Conservation (phyloP, 441 rosid genomes). For the Arabidopsis lyrata region DNA sequence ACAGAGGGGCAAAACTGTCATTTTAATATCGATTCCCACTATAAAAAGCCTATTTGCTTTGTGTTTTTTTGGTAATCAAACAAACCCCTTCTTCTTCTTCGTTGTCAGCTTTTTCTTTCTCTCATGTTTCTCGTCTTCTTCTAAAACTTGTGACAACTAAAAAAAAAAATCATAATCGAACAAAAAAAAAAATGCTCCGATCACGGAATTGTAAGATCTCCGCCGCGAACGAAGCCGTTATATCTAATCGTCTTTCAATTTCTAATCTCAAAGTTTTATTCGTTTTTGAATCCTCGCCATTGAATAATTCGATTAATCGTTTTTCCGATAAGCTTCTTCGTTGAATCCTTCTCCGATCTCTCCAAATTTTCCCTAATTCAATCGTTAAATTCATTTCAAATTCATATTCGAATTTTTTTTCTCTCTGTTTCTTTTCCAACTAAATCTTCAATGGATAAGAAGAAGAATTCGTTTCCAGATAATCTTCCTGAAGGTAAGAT, state of each 20-base stretch:
- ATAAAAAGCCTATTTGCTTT: constrained; percentile 24
- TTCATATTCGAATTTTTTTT: constrained; percentile 42
- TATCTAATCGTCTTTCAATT: constrained; percentile 38
- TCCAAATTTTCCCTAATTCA: constrained; percentile 55
- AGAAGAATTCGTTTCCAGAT: constrained; percentile 42
- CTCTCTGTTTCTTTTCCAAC: constrained; percentile 4
- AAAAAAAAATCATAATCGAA: background rate
- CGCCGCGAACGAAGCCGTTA: constrained; percentile 39
- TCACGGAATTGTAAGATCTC: constrained; percentile 41
- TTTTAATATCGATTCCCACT: background rate
- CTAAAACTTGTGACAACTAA: background rate
- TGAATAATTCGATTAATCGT: constrained; percentile 33
- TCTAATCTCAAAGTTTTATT: constrained; percentile 44
- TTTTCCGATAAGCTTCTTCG: constrained; percentile 58
- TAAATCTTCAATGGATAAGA: constrained; percentile 48
- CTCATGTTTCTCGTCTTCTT: constrained; percentile 38
- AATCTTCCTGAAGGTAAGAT: constrained; percentile 53
- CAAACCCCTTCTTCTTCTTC: background rate
- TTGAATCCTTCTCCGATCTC: constrained; percentile 60
- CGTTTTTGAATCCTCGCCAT: constrained; percentile 44
- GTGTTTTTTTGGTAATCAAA: background rate
- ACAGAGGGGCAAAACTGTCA: background rate
- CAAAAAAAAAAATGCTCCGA: constrained; percentile 35
- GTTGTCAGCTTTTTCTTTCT: background rate
- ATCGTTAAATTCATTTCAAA: constrained; percentile 61